Conservation (phyloP, 2,329 filamentous ascomycete genomes). For the Saccharata proteae region DNA sequence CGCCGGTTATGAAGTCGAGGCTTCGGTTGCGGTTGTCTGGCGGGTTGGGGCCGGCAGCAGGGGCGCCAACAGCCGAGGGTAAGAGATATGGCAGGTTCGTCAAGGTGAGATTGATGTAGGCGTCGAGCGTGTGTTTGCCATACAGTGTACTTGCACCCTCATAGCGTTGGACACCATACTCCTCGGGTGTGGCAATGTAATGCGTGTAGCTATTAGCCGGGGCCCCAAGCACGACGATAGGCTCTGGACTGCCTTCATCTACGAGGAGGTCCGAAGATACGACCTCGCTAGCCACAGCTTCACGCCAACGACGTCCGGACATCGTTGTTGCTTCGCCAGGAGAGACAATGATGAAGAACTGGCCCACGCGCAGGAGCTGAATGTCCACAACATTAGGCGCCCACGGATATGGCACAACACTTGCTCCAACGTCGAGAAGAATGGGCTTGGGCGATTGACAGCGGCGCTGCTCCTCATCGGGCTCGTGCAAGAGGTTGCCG, state of each 20-base stretch:
- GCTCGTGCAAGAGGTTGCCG: slow-evolving; percentile 57
- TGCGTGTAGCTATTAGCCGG: slow-evolving; percentile 87
- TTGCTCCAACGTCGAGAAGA: slow-evolving; percentile 75
- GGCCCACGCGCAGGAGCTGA: slow-evolving; percentile 72
- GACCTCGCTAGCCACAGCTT: slow-evolving; percentile 42
- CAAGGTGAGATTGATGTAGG: slow-evolving; percentile 80
- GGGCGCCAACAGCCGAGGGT: slow-evolving; percentile 17
- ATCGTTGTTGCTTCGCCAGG: slow-evolving; percentile 88
- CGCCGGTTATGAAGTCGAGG: slow-evolving; percentile 66
- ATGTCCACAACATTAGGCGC: slow-evolving; percentile 85
- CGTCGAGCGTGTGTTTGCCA: slow-evolving; percentile 68
- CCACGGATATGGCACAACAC: slow-evolving; percentile 71
- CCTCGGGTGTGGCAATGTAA: slow-evolving; percentile 67
- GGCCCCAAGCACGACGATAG: slow-evolving; percentile 69
- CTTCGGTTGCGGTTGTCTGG: slow-evolving; percentile 69
- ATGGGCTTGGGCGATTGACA: slow-evolving; percentile 80
- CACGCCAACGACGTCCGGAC: slow-evolving; percentile 78
- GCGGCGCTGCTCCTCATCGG: slow-evolving; percentile 53
- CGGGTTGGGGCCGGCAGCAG: slow-evolving; percentile 47
- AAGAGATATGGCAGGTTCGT: slow-evolving; percentile 56
- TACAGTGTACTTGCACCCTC: slow-evolving; percentile 91
- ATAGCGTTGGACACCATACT: slow-evolving; percentile 77
- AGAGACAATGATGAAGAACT: slow-evolving; percentile 71
- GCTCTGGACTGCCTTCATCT: slow-evolving; percentile 4
- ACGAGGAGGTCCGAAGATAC: slow-evolving; percentile 16